phyloP scores from a whole-genome alignment of 176 grass and related monocot species.

The Juncus inflexus region DNA sequence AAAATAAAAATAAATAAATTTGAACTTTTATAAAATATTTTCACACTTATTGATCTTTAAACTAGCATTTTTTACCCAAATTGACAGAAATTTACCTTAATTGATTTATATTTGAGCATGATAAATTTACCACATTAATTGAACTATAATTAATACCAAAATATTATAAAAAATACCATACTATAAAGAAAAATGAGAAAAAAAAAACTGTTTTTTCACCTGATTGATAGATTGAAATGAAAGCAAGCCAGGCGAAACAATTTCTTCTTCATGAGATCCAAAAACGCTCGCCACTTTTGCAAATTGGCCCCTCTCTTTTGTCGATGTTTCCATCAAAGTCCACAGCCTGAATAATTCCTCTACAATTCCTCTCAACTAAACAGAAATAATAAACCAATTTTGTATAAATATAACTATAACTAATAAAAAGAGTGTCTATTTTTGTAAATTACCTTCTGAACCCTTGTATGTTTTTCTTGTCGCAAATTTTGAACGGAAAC shows the following conservation, averaged over 20 bases:
- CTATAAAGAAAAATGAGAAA: background rate
- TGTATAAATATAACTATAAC: too few species aligned
- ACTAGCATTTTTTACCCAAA: too few species aligned
- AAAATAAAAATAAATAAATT: conserved; percentile 22
- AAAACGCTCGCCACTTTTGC: conserved; percentile 43
- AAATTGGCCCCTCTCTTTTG: conserved; percentile 66
- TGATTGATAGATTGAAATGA: conserved; percentile 70
- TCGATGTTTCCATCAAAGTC: conserved; percentile 91
- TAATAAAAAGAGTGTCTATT: background rate
- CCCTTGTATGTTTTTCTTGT: conserved; percentile 65
- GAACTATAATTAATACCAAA: too few species aligned
- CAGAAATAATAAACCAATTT: background rate
- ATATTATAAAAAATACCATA: too few species aligned
- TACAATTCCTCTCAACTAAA: conserved; percentile 72
- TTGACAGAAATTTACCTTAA: too few species aligned
- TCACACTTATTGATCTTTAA: too few species aligned
- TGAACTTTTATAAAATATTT: background rate
- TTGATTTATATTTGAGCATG: too few species aligned
- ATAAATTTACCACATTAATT: too few species aligned
- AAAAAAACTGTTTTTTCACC: conserved; percentile 34
- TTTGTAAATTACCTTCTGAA: conserved; percentile 54
- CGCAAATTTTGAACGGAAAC: conserved; percentile 71
- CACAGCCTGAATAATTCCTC: conserved; percentile 68
- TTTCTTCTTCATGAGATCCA: conserved; percentile 60
- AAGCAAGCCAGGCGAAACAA: conserved; percentile 51